Percentiles rank a stretch among this genome's conserved stretches.
Conservation (phyloP, 805 yeast genomes). For the Torulaspora franciscae region DNA sequence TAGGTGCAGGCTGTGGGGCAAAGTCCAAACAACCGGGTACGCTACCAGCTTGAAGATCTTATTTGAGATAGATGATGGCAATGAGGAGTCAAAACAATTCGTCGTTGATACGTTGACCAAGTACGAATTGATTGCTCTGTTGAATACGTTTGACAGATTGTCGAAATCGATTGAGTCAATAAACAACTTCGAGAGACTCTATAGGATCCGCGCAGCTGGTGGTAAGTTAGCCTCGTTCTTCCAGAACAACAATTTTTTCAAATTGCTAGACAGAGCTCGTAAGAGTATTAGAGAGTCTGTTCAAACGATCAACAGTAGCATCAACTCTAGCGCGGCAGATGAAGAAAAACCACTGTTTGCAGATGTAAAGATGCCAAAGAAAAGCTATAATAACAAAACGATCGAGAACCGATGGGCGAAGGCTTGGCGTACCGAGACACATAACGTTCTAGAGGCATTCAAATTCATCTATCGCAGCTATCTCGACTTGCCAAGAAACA, state of each 20-base stretch:
- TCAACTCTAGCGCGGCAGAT: conserved; percentile 4
- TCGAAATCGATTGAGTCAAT: conserved; percentile 79
- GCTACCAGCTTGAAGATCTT: conserved; percentile 92
- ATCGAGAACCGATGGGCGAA: conserved; percentile 29
- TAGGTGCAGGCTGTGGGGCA: conserved; percentile 97
- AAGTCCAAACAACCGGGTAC: conserved; percentile 93
- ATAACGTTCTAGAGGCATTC: conserved; percentile 54
- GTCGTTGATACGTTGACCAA: conserved; percentile 60
- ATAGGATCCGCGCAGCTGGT: conserved; percentile 34
- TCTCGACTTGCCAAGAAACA: conserved; percentile 58
- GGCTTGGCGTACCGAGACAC: conserved; percentile 48
- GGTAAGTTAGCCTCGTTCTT: conserved; percentile 25
- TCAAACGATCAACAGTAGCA: conserved; percentile 14
- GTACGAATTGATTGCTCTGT: conserved; percentile 81
- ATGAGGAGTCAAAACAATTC: conserved; percentile 40
- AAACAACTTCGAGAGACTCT: conserved; percentile 59
- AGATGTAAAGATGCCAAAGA: conserved; percentile 30
- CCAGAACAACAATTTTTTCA: conserved; percentile 33
- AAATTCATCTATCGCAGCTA: conserved; percentile 64
- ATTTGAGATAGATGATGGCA: conserved; percentile 60
- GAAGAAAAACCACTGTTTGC: conserved; percentile 16
- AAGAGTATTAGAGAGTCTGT: conserved; percentile 18
- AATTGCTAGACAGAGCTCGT: conserved; percentile 30
- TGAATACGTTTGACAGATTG: conserved; percentile 89
- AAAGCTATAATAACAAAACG: conserved; percentile 1